A percentile compares a stretch with the other conserved stretches of the same genome.
phyloP scores from a whole-genome alignment of 345 rosid genomes.

The Limnanthes douglasii region DNA sequence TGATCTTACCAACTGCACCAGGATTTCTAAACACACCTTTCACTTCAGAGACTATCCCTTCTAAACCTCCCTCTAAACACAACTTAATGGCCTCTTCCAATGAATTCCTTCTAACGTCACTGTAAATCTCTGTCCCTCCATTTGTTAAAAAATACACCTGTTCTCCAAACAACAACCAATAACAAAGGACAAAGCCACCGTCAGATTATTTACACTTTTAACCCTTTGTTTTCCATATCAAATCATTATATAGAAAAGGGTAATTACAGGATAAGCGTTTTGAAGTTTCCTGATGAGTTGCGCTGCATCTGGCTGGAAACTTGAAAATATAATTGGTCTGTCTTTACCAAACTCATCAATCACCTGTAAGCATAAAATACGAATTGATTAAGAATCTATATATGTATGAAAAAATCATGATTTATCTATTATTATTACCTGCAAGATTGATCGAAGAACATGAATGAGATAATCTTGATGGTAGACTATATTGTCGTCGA shows the following conservation, averaged over 20 bases:
- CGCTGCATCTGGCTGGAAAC: conserved; percentile 92
- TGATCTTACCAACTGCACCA: conserved; percentile 49
- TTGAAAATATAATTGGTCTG: conserved; percentile 72
- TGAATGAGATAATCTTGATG: conserved; percentile 37
- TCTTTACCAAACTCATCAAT: conserved; percentile 38
- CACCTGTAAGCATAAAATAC: conserved; percentile 18
- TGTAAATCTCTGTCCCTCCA: conserved; percentile 40
- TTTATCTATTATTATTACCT: conserved; percentile 16
- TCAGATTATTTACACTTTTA: too few relatives aligned
- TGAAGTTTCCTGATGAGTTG: conserved; percentile 53
- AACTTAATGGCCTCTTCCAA: conserved; percentile 73
- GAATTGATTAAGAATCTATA: neutral
- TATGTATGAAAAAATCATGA: neutral
- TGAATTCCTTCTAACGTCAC: conserved; percentile 65
- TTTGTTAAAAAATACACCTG: conserved; percentile 80
- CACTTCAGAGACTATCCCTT: conserved; percentile 79
- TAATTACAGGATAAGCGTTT: conserved; percentile 57
- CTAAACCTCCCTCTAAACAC: conserved; percentile 59
- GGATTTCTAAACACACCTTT: conserved; percentile 74
- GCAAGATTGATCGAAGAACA: conserved; percentile 37
- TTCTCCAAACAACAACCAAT: neutral
- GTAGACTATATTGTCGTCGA: conserved; percentile 60
- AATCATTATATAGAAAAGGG: neutral
- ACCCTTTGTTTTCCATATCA: neutral
- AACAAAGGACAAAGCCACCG: neutral